phyloP scores from a whole-genome alignment of 768 basidiomycete species.

The Xanthoconium stramineum region DNA sequence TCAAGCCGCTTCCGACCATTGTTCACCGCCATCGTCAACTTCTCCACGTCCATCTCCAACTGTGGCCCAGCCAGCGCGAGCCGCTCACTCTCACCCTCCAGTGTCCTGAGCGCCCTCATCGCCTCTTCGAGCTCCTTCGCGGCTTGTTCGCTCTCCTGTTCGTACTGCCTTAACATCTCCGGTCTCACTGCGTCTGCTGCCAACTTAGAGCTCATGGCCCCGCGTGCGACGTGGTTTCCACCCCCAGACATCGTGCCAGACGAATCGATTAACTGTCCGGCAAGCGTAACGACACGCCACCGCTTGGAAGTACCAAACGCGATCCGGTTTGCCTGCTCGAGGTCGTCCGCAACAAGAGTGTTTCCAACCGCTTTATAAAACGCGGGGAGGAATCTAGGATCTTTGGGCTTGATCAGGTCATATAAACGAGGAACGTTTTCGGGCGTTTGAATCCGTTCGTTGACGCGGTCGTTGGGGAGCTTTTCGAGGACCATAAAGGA shows the following conservation, averaged over 20 bases:
- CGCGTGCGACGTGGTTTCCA: slow-evolving; percentile 69
- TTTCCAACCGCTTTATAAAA: slow-evolving; percentile 87
- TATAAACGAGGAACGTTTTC: slow-evolving; percentile 90
- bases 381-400: slow-evolving; percentile 74
- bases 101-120: slow-evolving; percentile 42
- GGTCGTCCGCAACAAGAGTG: slow-evolving; percentile 87
- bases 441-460: slow-evolving; percentile 62
- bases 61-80: slow-evolving; percentile 63
- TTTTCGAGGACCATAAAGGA: slow-evolving; percentile 93
- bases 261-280: slow-evolving; percentile 90
- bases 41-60: slow-evolving; percentile 78
- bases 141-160: slow-evolving; percentile 68
- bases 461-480: slow-evolving; percentile 44
- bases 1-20: slow-evolving; percentile 48
- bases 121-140: slow-evolving; percentile 57
- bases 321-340: slow-evolving; percentile 93
- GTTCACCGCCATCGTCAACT: slow-evolving; percentile 78
- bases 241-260: slow-evolving; percentile 98
- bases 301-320: slow-evolving; percentile 70
- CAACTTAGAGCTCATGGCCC: slow-evolving; percentile 92
- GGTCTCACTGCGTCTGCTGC: slow-evolving; percentile 76
- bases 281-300: slow-evolving; percentile 93
- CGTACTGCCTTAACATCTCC: slow-evolving; percentile 69
- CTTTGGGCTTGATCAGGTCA: slow-evolving; percentile 94
- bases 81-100: slow-evolving; percentile 63